These are phyloP conservation scores for Agastache rugosa DNA, from an alignment of 257 asterid genomes.

Conservation along the genomic window DNA sequence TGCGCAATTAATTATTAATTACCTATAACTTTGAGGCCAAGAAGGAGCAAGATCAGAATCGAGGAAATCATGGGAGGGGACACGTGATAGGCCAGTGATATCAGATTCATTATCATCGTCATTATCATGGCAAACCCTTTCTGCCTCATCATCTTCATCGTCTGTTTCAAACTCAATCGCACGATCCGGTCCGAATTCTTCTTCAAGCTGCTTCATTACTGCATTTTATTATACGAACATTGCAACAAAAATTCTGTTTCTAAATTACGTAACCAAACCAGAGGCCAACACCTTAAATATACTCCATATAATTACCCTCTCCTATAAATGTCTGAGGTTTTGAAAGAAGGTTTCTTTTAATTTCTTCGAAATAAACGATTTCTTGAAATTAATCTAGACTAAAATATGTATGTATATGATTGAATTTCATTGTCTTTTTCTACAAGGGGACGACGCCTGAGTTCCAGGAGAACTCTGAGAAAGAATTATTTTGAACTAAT, in stretches of 20 bases:
- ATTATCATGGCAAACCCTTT: constrained; percentile 45
- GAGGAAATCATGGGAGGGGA: constrained; percentile 33
- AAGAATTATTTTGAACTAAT: constrained; percentile 7
- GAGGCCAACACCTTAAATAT: background rate
- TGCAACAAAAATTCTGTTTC: background rate
- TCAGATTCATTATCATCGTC: constrained; percentile 75
- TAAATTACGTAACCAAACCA: background rate
- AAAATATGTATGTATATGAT: background rate
- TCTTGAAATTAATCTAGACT: too few relatives aligned
- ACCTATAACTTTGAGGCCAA: constrained; percentile 97
- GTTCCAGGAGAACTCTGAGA: constrained; percentile 23
- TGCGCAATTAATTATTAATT: background rate
- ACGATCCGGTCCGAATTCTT: constrained; percentile 67
- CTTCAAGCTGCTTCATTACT: constrained; percentile 69
- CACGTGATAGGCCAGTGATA: constrained; percentile 33
- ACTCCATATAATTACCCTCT: background rate
- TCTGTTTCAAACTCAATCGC: constrained; percentile 71
- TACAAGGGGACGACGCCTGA: constrained; percentile 18
- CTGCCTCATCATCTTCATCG: constrained; percentile 84
- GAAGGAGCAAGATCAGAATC: constrained; percentile 42
- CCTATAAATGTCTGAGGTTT: background rate
- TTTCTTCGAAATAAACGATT: background rate
- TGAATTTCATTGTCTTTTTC: constrained; percentile 4
- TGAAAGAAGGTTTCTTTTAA: constrained; percentile 11
- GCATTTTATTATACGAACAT: background rate